phyloP scores from a whole-genome alignment of 371 early-diverging fungal genomes.

The Amoeboaphelidium protococcarum region DNA sequence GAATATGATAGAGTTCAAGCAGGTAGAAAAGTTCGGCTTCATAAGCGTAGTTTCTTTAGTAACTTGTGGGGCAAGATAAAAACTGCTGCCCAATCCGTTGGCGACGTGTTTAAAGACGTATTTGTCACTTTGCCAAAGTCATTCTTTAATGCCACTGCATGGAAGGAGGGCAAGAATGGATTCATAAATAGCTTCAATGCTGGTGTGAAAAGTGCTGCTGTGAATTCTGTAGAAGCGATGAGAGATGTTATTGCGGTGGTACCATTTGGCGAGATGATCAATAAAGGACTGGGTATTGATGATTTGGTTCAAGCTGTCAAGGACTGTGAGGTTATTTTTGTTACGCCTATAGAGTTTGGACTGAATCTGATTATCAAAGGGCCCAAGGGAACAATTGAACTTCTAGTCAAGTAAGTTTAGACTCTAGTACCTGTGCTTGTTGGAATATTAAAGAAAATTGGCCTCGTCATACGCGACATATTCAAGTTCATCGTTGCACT shows the following conservation, averaged over 20 bases:
- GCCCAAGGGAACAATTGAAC: neutral
- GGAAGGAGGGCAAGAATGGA: neutral
- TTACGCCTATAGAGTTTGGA: neutral
- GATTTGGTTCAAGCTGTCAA: neutral
- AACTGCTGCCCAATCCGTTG: neutral
- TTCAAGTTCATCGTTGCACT: neutral
- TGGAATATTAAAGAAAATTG: neutral
- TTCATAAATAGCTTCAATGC: neutral
- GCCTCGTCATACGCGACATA: neutral
- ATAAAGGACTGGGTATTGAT: neutral
- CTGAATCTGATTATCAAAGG: neutral
- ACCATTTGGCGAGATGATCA: neutral
- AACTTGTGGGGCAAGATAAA: neutral
- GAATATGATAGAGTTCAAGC: neutral
- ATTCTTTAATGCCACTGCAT: neutral
- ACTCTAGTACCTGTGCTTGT: neutral
- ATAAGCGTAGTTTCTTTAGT: neutral
- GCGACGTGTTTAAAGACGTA: neutral
- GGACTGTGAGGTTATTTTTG: neutral
- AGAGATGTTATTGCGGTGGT: neutral
- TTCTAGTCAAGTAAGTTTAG: neutral
- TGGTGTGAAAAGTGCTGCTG: neutral
- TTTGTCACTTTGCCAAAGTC: neutral
- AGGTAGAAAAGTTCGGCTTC: neutral
- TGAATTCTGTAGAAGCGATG: neutral